A percentile compares a stretch with the other conserved stretches of the same genome.
These are phyloP conservation scores for Aspergillaceae sp. DNA, from an alignment of 2,329 filamentous ascomycete genomes.

Conservation along the genomic window DNA sequence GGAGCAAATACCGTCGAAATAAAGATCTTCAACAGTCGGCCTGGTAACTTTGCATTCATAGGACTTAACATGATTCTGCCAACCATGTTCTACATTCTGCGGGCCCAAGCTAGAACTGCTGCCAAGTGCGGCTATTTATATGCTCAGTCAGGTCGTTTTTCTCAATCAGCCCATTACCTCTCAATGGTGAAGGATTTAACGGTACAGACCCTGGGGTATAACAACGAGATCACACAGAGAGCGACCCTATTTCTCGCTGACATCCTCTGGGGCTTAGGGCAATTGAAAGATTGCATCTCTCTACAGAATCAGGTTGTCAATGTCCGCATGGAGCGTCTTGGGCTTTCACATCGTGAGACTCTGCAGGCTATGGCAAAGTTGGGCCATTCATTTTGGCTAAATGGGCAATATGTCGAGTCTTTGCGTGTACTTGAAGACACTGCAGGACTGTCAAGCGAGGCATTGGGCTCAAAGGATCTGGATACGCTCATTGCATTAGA, in stretches of 20 bases:
- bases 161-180: slow-evolving; percentile 7
- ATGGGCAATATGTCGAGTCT: slow-evolving; percentile 11
- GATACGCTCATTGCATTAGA: slow-evolving; percentile 17
- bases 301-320: slow-evolving; percentile 10
- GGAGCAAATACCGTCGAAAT: slow-evolving; percentile 2
- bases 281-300: slow-evolving; percentile 7
- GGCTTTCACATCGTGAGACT: slow-evolving; percentile 17
- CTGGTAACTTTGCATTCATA: slow-evolving; percentile 5
- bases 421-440: slow-evolving; percentile 11
- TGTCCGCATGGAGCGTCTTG: slow-evolving; percentile 7
- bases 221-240: slow-evolving; percentile 4
- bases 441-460: slow-evolving; percentile 9
- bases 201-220: slow-evolving; percentile 4
- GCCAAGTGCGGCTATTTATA: slow-evolving; percentile 16
- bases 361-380: slow-evolving; percentile 18
- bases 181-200: slow-evolving; percentile 9
- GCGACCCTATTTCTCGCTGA: slow-evolving; percentile 8
- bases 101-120: slow-evolving; percentile 7
- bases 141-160: slow-evolving; percentile 12
- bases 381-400: slow-evolving; percentile 13
- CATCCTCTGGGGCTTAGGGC: slow-evolving; percentile 6
- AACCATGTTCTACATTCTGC: slow-evolving; percentile 3
- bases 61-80: slow-evolving; percentile 3
- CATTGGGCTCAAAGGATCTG: slow-evolving; percentile 17
- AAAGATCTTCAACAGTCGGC: background rate